Percentiles rank a stretch among this genome's conserved stretches.
phyloP scores from a whole-genome alignment of 768 basidiomycete genomes.

The Inosperma sp. region DNA sequence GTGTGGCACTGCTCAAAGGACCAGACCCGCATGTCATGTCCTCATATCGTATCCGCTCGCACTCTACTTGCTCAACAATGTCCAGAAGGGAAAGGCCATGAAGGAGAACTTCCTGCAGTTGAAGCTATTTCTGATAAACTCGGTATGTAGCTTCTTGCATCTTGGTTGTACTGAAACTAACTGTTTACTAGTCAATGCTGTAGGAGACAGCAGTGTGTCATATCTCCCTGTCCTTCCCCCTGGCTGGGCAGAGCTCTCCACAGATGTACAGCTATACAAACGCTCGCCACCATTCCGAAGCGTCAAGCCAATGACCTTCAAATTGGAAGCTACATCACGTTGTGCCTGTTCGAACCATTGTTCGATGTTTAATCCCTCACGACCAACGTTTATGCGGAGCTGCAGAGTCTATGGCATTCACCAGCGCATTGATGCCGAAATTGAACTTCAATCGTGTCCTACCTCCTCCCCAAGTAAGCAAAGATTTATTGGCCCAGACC shows the following conservation, averaged over 20 bases:
- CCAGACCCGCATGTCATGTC: background rate
- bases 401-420: slow-evolving; percentile 5
- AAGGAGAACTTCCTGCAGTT: background rate
- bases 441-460: slow-evolving; percentile 17
- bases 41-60: background rate
- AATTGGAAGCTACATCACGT: background rate
- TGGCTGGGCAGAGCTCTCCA: background rate
- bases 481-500: slow-evolving; percentile 23
- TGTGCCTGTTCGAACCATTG: background rate
- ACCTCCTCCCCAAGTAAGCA: slow-evolving; percentile 9
- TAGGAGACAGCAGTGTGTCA: background rate
- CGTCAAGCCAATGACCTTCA: background rate
- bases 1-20: no score
- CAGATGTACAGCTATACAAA: background rate
- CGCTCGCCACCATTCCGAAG: background rate
- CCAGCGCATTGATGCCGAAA: background rate
- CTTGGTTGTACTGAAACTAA: background rate
- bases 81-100: background rate
- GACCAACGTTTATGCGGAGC: background rate
- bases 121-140: no score
- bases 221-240: background rate
- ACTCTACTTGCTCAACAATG: background rate
- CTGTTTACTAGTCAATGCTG: background rate
- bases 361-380: background rate
- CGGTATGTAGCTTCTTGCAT: no score